These are phyloP conservation scores for Daldinia sp. DNA, from an alignment of 2,329 filamentous ascomycete genomes.

Conservation along the genomic window DNA sequence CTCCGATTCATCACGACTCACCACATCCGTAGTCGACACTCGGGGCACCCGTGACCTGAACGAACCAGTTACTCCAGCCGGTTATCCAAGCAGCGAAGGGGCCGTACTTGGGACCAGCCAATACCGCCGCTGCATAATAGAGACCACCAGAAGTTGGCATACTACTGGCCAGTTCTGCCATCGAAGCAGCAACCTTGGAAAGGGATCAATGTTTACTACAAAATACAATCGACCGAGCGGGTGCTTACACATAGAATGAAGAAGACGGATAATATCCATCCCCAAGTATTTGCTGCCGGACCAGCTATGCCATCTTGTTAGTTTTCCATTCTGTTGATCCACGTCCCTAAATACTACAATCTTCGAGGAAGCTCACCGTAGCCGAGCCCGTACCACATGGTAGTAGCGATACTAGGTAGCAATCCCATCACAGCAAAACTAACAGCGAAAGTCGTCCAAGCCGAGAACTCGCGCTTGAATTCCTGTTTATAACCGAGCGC, in stretches of 20 bases:
- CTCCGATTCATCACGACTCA: constrained; percentile 26
- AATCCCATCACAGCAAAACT: constrained; percentile 77
- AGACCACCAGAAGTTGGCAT: constrained; percentile 78
- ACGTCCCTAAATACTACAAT: neutral
- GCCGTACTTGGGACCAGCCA: constrained; percentile 58
- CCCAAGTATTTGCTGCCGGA: constrained; percentile 72
- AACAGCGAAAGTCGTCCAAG: constrained; percentile 79
- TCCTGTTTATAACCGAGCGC: constrained; percentile 65
- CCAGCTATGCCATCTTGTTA: constrained; percentile 47
- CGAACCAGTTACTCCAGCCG: constrained; percentile 48
- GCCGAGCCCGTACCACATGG: constrained; percentile 73
- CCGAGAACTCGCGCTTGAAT: constrained; percentile 71
- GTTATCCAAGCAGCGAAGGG: constrained; percentile 48
- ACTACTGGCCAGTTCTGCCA: constrained; percentile 76
- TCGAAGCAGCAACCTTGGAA: constrained; percentile 61
- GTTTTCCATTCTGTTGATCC: neutral
- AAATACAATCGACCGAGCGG: neutral
- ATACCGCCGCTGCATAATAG: constrained; percentile 77
- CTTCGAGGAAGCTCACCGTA: constrained; percentile 42
- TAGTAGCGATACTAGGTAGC: constrained; percentile 75
- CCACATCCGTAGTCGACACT: constrained; percentile 47
- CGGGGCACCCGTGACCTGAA: constrained; percentile 47
- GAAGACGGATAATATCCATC: constrained; percentile 76
- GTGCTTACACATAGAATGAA: constrained; percentile 71
- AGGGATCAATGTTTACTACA: constrained; percentile 1